Percentiles rank a stretch among this genome's conserved stretches.
phyloP scores from a whole-genome alignment of 768 basidiomycete genomes.

The Dioszegia aurantiaca region DNA sequence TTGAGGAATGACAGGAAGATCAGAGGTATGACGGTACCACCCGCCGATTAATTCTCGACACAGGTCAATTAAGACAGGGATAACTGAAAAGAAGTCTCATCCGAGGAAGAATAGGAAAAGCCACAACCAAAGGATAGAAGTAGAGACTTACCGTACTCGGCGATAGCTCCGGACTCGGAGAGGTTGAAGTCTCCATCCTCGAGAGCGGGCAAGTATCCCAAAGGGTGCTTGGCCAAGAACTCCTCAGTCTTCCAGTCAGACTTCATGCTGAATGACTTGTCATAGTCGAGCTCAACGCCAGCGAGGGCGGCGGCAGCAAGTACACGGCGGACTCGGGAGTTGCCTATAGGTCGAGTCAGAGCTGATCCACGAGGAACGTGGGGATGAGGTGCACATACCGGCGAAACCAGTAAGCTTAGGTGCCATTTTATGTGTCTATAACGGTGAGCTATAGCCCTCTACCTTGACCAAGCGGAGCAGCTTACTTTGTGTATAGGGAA shows the following conservation, averaged over 20 bases:
- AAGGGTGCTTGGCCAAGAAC: constrained; percentile 60
- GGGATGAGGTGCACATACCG: constrained; percentile 15
- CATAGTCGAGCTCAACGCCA: constrained; percentile 73
- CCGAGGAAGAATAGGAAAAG: constrained; percentile 32
- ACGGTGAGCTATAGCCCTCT: not conserved
- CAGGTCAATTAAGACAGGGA: constrained; percentile 65
- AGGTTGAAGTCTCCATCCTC: constrained; percentile 73
- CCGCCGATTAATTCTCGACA: constrained; percentile 59
- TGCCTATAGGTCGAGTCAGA: constrained; percentile 31
- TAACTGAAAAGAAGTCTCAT: constrained; percentile 63
- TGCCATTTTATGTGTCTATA: constrained; percentile 25
- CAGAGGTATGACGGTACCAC: constrained; percentile 53
- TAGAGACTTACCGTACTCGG: constrained; percentile 74
- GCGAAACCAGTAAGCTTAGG: constrained; percentile 29
- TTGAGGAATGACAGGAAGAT: constrained; percentile 22
- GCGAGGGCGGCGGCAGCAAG: constrained; percentile 61
- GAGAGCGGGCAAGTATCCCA: constrained; percentile 65
- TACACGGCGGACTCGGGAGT: constrained; percentile 47
- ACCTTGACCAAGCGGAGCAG: not conserved
- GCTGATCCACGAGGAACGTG: constrained; percentile 3
- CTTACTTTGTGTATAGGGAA: not conserved
- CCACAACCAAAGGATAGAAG: not conserved
- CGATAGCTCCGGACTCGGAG: constrained; percentile 76
- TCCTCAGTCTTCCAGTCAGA: constrained; percentile 43
- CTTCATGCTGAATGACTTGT: constrained; percentile 53